These are phyloP conservation scores for Pyrenochaeta sp. DNA, from an alignment of 2,329 filamentous ascomycete genomes.

Conservation along the genomic window DNA sequence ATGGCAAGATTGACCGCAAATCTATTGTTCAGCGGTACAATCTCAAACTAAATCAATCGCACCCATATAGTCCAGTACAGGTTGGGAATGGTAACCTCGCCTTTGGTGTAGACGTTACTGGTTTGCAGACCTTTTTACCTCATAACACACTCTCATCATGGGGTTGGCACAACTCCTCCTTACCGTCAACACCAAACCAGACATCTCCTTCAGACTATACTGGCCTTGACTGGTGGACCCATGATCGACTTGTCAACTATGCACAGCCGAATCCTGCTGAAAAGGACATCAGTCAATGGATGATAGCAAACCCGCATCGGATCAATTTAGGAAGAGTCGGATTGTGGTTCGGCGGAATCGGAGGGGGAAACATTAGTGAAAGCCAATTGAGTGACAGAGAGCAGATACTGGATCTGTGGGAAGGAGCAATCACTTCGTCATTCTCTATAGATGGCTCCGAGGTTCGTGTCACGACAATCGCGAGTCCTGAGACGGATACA, in stretches of 20 bases:
- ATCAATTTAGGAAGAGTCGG: conserved; percentile 61
- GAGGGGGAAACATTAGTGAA: conserved; percentile 51
- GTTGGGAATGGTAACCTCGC: conserved; percentile 60
- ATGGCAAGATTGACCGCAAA: conserved; percentile 39
- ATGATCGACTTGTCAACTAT: conserved; percentile 55
- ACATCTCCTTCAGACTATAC: conserved; percentile 50
- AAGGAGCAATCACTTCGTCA: conserved; percentile 55
- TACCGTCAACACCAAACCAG: conserved; percentile 51
- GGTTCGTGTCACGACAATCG: conserved; percentile 57
- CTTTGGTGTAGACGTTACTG: conserved; percentile 58
- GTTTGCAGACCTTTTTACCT: conserved; percentile 55
- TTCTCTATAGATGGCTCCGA: conserved; percentile 53
- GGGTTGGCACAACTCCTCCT: conserved; percentile 57
- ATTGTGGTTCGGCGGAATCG: conserved; percentile 57
- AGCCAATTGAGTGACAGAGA: conserved; percentile 50
- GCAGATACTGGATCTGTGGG: conserved; percentile 61
- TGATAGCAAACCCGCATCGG: conserved; percentile 63
- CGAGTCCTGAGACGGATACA: conserved; percentile 57
- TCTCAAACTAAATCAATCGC: conserved; percentile 58
- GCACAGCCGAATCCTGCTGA: conserved; percentile 53
- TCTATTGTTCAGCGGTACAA: conserved; percentile 53
- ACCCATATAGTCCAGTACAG: conserved; percentile 61
- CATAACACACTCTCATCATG: conserved; percentile 55
- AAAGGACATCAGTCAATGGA: conserved; percentile 59
- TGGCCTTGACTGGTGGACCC: conserved; percentile 56